Percentiles rank a stretch among this genome's conserved stretches.
These are phyloP conservation scores for Ophiosphaerella herpotricha DNA, from an alignment of 2,329 filamentous ascomycete genomes.

Conservation along the genomic window DNA sequence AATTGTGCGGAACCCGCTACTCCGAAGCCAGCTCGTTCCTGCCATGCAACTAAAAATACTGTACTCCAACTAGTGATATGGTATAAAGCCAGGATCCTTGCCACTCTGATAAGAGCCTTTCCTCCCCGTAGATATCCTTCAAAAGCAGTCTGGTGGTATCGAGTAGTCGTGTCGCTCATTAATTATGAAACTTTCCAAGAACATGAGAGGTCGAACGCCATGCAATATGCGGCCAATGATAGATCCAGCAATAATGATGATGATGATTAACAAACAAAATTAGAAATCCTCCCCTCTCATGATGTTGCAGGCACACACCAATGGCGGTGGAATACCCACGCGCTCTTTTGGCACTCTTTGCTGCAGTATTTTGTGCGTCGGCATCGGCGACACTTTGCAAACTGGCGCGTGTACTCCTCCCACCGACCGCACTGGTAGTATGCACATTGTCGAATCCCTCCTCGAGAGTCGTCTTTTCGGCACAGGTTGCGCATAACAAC, in stretches of 20 bases:
- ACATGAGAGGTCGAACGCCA: conserved; percentile 43
- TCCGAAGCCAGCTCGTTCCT: conserved; percentile 9
- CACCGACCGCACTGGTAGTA: conserved; percentile 98
- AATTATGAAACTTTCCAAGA: conserved; percentile 42
- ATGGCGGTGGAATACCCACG: conserved; percentile 97
- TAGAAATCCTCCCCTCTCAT: conserved; percentile 18
- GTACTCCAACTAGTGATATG: conserved; percentile 30
- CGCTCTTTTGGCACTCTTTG: conserved; percentile 99
- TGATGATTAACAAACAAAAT: conserved; percentile 32
- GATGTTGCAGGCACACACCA: conserved; percentile 83
- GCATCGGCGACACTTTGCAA: conserved; percentile 96
- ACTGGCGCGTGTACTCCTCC: conserved; percentile 95
- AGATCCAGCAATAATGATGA: conserved; percentile 39
- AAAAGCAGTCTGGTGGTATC: conserved; percentile 47
- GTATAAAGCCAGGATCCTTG: conserved; percentile 29
- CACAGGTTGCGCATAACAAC: conserved; percentile 99
- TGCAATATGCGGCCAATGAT: conserved; percentile 48
- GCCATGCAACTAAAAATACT: conserved; percentile 25
- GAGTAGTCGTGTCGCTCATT: conserved; percentile 46
- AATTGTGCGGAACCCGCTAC: conserved; percentile 21
- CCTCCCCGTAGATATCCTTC: conserved; percentile 32
- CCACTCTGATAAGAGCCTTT: conserved; percentile 10
- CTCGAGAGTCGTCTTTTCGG: conserved; percentile 92
- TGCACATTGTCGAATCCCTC: conserved; percentile 94
- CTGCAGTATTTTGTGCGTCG: conserved; percentile 98